Evolutionary conservation across 768 basidiomycete species (phyloP).

Genomic region (Termitomyces sp.): DNA sequence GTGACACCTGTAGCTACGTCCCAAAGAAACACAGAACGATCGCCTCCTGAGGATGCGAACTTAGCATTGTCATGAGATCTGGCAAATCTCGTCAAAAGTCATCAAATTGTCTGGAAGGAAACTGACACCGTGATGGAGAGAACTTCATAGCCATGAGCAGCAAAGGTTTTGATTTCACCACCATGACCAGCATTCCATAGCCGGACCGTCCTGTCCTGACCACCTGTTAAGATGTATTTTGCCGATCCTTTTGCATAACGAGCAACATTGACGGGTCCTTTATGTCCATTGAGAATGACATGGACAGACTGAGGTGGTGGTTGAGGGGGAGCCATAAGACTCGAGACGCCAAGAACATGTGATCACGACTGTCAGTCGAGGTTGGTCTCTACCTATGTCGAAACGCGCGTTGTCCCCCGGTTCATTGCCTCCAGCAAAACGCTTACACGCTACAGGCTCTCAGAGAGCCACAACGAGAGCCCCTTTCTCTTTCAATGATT

Average conservation of each 20-base stretch:
- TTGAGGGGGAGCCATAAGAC: conserved; percentile 43
- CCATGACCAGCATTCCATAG: conserved; percentile 89
- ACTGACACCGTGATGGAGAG: conserved; percentile 84
- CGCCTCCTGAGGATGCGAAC: conserved; percentile 92
- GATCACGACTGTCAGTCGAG: background rate
- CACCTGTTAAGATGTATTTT: conserved; percentile 90
- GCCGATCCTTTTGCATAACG: conserved; percentile 85
- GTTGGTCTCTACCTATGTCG: conserved; percentile 27
- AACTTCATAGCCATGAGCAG: conserved; percentile 94
- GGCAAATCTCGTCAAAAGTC: background rate
- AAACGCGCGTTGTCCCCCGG: conserved; percentile 47
- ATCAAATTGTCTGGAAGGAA: background rate
- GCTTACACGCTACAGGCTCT: conserved; percentile 28
- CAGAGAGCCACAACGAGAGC: conserved; percentile 2
- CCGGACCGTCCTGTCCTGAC: conserved; percentile 82
- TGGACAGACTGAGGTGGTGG: conserved; percentile 58
- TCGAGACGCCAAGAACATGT: background rate
- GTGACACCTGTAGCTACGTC: conserved; percentile 89
- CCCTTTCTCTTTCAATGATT: conserved; percentile 42
- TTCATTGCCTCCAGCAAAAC: conserved; percentile 53
- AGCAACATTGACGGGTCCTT: conserved; percentile 87
- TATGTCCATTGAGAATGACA: conserved; percentile 57
- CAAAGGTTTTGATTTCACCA: conserved; percentile 85
- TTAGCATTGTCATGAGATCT: conserved; percentile 92
- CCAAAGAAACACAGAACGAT: conserved; percentile 91